Evolutionary conservation across 202 grass and related monocot genomes (phyloP), one percentile per base, ranked within the genome.

Genomic region (Carex arenaria): DNA sequence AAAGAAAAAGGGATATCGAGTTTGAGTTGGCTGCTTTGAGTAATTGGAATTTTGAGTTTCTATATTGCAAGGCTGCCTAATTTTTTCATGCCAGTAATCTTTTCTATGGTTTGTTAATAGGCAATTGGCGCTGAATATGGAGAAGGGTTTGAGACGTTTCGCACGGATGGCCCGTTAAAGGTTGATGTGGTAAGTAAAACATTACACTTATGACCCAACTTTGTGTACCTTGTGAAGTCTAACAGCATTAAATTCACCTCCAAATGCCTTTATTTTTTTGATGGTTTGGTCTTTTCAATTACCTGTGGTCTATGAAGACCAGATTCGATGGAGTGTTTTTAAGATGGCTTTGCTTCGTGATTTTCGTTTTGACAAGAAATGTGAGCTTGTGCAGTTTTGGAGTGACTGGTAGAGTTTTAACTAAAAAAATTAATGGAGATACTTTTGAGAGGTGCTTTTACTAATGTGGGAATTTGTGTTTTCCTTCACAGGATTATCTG

Each of bases 91-190:
- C n/a, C 55, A 34, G 38, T 23, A 30, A 43, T 49, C 19, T 86
- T 54, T 61, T 71, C 1, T 67, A 64, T 69, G 59, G 56, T n/a
- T 60, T 79, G 28, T 15, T 86, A 65, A 81, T 68, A 99, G 96
- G 82, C 72, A 90, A 95, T 99, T 61, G 96, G 96, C 74, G 96
- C 89, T 68, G 96, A 99, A 88, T 95, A 95, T 80, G 96, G 96
- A 54, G 93, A 99, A 84, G 96, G 96, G 32, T 99, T 98, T 75
- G 93, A 95, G 86, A 99, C 93, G 38, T 95, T 99, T 87, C 90
- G 96, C 55, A 95, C 92, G 91, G 96, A 99, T 82, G 91, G 93
- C 60, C 91, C 88, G 30, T 86, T 99, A 32, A 95, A 99, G 79
- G 84, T 99, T 5, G 93, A 99, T 87, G 96, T 99, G 89, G 96